These are phyloP conservation scores for Obba rivulosa DNA, from an alignment of 768 basidiomycete species.

Conservation along the genomic window DNA sequence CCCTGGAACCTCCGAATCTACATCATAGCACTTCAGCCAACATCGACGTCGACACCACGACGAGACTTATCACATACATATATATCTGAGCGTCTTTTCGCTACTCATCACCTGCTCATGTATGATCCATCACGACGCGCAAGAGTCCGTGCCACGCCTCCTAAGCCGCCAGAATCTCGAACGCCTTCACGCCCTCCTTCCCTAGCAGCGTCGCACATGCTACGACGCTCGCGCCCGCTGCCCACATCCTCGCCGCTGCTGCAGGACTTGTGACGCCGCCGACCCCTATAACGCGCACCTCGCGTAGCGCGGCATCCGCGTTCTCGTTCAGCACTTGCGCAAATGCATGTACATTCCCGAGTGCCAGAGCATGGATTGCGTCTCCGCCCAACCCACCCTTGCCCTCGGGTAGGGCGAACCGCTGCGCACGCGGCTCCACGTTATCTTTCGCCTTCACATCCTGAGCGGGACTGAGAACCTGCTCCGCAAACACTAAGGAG, in stretches of 20 bases:
- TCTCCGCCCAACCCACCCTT: conserved; percentile 78
- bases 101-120: background rate
- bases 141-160: no score
- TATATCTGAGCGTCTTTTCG: background rate
- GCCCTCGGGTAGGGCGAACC: conserved; percentile 58
- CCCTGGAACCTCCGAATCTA: no score
- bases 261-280: conserved; percentile 69
- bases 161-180: conserved; percentile 21
- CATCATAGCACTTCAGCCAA: no score
- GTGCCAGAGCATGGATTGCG: conserved; percentile 63
- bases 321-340: conserved; percentile 40
- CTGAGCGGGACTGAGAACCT: conserved; percentile 27
- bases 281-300: conserved; percentile 68
- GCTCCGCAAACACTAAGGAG: conserved; percentile 56
- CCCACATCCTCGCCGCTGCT: conserved; percentile 62
- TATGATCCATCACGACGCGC: background rate
- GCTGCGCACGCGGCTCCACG: background rate
- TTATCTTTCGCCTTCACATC: conserved; percentile 5
- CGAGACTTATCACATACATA: no score
- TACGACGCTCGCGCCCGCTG: conserved; percentile 68
- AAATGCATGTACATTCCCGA: conserved; percentile 75
- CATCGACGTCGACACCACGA: no score
- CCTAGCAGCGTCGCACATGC: conserved; percentile 55
- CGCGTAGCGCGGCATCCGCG: conserved; percentile 36
- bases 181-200: conserved; percentile 32